Evolutionary conservation across 2,329 filamentous ascomycete genomes (phyloP), one percentile per base, ranked within the genome.

Genomic region (Fusarium nurragi): DNA sequence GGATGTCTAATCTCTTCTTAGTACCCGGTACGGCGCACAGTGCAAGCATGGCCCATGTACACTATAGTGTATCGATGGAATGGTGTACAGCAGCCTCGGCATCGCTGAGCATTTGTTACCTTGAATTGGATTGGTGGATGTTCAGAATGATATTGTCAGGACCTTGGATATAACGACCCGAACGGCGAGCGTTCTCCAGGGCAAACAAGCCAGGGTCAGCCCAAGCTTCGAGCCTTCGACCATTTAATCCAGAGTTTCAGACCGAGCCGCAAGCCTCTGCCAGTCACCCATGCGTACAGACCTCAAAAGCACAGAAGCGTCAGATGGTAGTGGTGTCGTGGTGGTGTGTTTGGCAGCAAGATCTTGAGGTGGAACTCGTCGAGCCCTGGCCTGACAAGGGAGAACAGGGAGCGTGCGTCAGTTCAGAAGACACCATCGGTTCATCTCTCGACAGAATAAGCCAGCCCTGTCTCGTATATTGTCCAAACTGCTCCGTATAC

Each of bases 261-360:
- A 36, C 45, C 39, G 43, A 59, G 55, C 53, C 10, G 32, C 48
- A n/a, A 41, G 38, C 53, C 39, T 43, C 38, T 58, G 41, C 60
- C 50, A 61, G 28, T 30, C 49, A 40, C 52, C 59, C 49, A 64
- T 37, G 51, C 38, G 38, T 54, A 45, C 53, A 65, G 51, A 26
- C 43, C 49, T 36, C 53, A 51, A 25, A 51, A 40, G 37, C 36
- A 52, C 57, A 58, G 62, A 52, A 54, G 61, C 55, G 65, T 71
- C 67, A 58, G 64, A 70, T 58, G 69, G 62, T 65, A 45, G 62
- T 71, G 69, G 69, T 71, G 69, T 71, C 65, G 69, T 50, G 49
- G 63, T 71, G 69, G 69, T 71, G 67, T 71, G 69, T 65, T 71
- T 64, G 60, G 49, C 39, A 47, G 47, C 45, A 59, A 51, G 51